Conservation (phyloP, 2,329 filamentous ascomycete species). For the Cercospora sp. region DNA sequence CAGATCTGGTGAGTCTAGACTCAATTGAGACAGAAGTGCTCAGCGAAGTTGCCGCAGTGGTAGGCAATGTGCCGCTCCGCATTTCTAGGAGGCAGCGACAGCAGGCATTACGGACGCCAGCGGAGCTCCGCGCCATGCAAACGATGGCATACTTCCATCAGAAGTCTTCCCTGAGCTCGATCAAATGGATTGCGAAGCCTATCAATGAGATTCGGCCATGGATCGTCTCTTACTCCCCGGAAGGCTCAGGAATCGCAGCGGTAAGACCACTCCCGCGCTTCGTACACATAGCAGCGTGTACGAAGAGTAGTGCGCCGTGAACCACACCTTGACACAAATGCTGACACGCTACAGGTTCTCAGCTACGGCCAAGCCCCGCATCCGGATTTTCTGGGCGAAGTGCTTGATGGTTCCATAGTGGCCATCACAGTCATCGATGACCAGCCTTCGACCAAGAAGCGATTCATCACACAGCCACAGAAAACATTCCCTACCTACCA, state of each 20-base stretch:
- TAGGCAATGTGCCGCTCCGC: constrained; percentile 43
- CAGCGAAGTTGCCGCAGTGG: constrained; percentile 30
- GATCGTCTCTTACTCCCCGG: constrained; percentile 60
- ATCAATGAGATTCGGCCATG: constrained; percentile 61
- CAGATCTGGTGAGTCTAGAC: constrained; percentile 69
- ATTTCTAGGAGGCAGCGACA: constrained; percentile 63
- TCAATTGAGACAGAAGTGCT: constrained; percentile 57
- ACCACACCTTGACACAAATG: not conserved
- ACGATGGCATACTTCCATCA: constrained; percentile 77
- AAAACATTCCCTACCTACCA: constrained; percentile 64
- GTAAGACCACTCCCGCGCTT: not conserved
- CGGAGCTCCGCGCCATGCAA: constrained; percentile 71
- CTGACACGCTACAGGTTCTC: constrained; percentile 48
- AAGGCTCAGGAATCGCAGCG: constrained; percentile 59
- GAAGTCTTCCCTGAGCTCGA: constrained; percentile 1
- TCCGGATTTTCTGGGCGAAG: constrained; percentile 60
- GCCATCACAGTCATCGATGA: constrained; percentile 64
- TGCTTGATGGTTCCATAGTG: constrained; percentile 70
- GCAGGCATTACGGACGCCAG: constrained; percentile 59
- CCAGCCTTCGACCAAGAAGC: constrained; percentile 17
- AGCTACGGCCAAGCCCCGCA: constrained; percentile 67
- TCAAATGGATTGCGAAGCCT: constrained; percentile 56
- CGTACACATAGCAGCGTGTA: not conserved
- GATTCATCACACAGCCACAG: constrained; percentile 48
- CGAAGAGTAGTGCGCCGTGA: not conserved